Evolutionary conservation across 192 early-diverging fungal genomes (phyloP).

Genomic region (Podila horticola): DNA sequence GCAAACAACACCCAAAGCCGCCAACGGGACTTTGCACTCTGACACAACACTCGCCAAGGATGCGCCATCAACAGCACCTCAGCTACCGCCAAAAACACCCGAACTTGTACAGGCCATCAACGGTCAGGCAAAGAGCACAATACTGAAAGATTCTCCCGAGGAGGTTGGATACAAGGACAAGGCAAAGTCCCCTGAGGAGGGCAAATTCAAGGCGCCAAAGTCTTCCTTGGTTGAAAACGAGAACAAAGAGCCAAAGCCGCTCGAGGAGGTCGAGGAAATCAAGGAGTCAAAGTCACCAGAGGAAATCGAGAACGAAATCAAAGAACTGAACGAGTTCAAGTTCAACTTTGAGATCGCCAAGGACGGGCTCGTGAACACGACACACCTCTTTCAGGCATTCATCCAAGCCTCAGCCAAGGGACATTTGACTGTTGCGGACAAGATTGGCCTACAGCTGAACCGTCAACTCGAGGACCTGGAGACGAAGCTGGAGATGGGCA

Average conservation of each 20-base stretch:
- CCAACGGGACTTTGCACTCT: too few relatives aligned
- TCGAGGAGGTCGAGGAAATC: not conserved
- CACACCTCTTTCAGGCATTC: conserved; percentile 19
- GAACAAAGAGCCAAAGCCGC: not conserved
- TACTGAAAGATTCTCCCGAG: not conserved
- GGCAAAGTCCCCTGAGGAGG: not conserved
- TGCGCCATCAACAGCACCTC: not conserved
- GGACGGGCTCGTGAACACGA: conserved; percentile 7
- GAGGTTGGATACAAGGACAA: not conserved
- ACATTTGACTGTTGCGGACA: conserved; percentile 21
- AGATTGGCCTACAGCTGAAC: conserved; percentile 21
- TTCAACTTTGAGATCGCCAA: conserved; percentile 9
- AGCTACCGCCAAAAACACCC: not conserved
- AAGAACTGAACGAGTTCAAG: not conserved
- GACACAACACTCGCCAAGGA: not conserved
- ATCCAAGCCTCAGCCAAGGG: conserved; percentile 19
- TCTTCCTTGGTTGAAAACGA: not conserved
- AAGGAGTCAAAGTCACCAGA: not conserved
- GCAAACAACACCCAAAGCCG: too few relatives aligned
- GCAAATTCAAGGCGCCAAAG: not conserved
- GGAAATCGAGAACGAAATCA: not conserved
- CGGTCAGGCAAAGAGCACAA: not conserved
- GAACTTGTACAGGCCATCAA: not conserved
- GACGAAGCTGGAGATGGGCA: conserved; percentile 3
- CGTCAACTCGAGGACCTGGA: conserved; percentile 18